Evolutionary conservation across 176 grass and related monocot genomes (phyloP), one percentile per base, ranked within the genome.

Genomic region (Secale cereale): DNA sequence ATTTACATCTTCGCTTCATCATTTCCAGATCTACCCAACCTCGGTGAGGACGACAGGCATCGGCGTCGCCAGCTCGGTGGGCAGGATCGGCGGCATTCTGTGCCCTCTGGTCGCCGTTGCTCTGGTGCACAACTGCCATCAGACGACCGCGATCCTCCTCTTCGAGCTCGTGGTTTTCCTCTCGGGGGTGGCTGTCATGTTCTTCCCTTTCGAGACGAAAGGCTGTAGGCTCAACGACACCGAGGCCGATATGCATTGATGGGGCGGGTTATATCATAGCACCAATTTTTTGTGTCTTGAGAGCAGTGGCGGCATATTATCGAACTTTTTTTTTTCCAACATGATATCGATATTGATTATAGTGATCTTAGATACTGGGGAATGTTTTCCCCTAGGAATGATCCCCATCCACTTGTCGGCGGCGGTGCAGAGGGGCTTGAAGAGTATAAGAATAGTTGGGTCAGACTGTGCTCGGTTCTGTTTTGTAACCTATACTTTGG

Each of bases 101-200:
- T 98, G 96, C 81, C 96, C 96, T 7, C 96, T 98, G 10, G 96
- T 98, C 4, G 91, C 96, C 0, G 96, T 98, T 35, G 91, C 92
- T 48, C 67, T 95, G 86, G 91, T 98, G 45, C 96, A 95, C 75
- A 78, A 70, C 54, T 98, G 93, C 82, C 83, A 98, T 10, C 96
- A 98, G 83, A 92, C 89, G 29, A 80, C 76, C 0, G 91, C 93
- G 20, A 71, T 98, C 86, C 78, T 95, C 62, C 78, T 95, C 32
- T 98, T 98, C 68, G 96, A 98, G 83, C 69, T 98, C 65, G 93
- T 98, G 50, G 68, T 92, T n/a, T 89, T 98, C 85, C 63, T 91
- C 19, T 95, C 96, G 0, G 96, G 91, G 29, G 20, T 95, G 16
- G 89, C 96, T 7, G 96, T 98, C 35, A 91, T 70, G 33, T 94